Conservation (phyloP, 495 filamentous ascomycete genomes). For the Neurospora sp. region DNA sequence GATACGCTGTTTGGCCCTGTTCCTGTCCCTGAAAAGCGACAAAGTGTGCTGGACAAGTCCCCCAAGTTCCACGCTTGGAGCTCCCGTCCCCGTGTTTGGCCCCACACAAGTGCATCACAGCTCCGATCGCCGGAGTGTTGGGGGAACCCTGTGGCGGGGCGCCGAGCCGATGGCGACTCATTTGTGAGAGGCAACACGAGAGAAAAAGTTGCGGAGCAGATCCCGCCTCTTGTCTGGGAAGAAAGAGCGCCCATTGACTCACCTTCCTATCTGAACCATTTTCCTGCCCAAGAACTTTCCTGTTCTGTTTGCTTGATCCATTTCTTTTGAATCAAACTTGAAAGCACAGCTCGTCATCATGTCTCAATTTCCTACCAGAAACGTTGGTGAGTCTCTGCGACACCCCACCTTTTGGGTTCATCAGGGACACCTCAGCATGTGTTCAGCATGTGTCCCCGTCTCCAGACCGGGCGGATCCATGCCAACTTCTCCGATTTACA, state of each 20-base stretch:
- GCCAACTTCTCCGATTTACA: not conserved
- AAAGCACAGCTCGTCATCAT: slow-evolving; percentile 11
- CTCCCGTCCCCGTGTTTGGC: not conserved
- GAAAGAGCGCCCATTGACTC: not conserved
- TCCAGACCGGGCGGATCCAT: not conserved
- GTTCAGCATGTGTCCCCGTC: not conserved
- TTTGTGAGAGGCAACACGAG: not conserved
- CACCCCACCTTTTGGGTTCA: not conserved
- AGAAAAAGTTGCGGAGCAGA: not conserved
- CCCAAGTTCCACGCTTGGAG: not conserved
- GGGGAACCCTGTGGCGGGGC: not conserved
- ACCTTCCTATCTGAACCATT: not conserved
- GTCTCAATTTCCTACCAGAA: slow-evolving; percentile 40
- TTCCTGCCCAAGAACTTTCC: not conserved
- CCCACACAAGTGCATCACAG: not conserved
- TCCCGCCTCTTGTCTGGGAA: not conserved
- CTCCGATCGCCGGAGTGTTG: not conserved
- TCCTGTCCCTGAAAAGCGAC: too few relatives aligned
- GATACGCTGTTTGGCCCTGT: too few relatives aligned
- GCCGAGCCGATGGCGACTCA: not conserved
- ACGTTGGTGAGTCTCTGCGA: slow-evolving; percentile 33
- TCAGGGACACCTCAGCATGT: not conserved
- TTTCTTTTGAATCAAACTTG: not conserved
- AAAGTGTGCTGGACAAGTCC: not conserved
- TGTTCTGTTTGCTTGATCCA: not conserved